Conservation (phyloP, 176 grass and related monocot genomes). For the Saccharum spontaneum region DNA sequence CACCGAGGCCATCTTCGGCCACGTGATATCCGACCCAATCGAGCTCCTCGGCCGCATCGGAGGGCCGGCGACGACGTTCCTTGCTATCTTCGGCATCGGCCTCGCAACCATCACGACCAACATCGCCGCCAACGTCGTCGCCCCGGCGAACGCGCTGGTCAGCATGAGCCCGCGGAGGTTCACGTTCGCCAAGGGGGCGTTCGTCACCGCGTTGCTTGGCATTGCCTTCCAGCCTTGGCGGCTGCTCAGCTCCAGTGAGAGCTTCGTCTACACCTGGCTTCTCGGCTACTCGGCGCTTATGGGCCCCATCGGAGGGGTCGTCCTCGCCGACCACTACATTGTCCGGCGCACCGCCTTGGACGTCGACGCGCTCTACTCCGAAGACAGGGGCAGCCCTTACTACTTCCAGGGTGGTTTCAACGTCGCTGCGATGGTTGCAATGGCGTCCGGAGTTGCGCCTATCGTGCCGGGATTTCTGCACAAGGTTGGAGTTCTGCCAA, state of each 20-base stretch:
- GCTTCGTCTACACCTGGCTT: conserved; percentile 96
- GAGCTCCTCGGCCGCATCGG: conserved; percentile 76
- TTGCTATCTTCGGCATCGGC: conserved; percentile 91
- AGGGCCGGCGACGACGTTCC: conserved; percentile 59
- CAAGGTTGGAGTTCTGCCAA: conserved; percentile 59
- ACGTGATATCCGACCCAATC: conserved; percentile 85
- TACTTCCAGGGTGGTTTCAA: conserved; percentile 81
- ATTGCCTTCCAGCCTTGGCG: conserved; percentile 92
- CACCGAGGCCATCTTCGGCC: conserved; percentile 87
- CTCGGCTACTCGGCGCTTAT: conserved; percentile 84
- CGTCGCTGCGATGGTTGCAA: conserved; percentile 54
- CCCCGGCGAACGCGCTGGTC: conserved; percentile 82
- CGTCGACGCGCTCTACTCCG: conserved; percentile 66
- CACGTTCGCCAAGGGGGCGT: conserved; percentile 75
- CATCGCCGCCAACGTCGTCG: conserved; percentile 89
- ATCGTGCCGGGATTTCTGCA: conserved; percentile 76
- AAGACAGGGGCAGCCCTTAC: conserved; percentile 50
- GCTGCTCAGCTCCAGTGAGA: conserved; percentile 88
- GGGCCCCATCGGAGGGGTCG: conserved; percentile 77
- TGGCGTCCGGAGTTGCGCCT: conserved; percentile 62
- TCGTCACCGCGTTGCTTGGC: conserved; percentile 79
- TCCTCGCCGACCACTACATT: conserved; percentile 85
- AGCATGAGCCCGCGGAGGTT: conserved; percentile 73
- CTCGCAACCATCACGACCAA: conserved; percentile 94
- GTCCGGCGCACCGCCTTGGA: conserved; percentile 63